Base-by-base conservation (phyloP, 2,329 filamentous ascomycete genomes). In the Alternaria brassicae region DNA sequence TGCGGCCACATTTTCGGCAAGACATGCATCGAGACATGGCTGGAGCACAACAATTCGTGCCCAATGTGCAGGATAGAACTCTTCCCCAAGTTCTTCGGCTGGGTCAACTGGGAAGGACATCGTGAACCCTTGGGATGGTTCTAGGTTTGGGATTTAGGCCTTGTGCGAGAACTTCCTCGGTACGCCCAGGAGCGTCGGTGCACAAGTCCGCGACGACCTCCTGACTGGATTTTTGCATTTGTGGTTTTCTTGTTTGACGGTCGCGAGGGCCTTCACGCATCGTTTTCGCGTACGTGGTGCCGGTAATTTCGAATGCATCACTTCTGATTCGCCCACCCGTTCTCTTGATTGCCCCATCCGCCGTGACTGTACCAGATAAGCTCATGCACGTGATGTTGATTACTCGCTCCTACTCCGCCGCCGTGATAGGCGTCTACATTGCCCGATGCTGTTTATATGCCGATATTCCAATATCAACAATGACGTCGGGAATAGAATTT, bases 1-100 rank as follows among this genome's bases (percentile, higher is more conserved):
- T 48, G 41, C 41, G 25, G 49, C 1, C 40, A 58, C 25, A 15
- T 41, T 19, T 53, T 58, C 17, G 40, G 49, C 49, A 27, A 34
- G n/a, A 21, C 13, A 15, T 53, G 41, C 19, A 27, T 58, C 15
- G 30, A 39, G 15, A 25, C 17, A 7, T 58, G 34, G 41, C 27
- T 53, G 8, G 2, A 47, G 17, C 5, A 40, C 10, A 28, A 39
- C 5, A 58, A 34, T 3, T 17, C 55, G 8, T 48, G 41, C n/a
- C 41, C 48, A 15, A 27, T 48, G 34, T 41, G 41, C 27, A 45
- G 41, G 23, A 54, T 2, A 8, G 10, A 15, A 17, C 19, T 51
- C 19, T 41, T 47, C 21, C 12, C 17, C 28, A 8, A n/a, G n/a
- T n/a, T n/a, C n/a, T n/a, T n/a, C n/a, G n/a, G n/a, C n/a, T n/a